A percentile compares a stretch with the other conserved stretches of the same genome.
phyloP scores from a whole-genome alignment of 2,329 filamentous ascomycete genomes.

The Aspergillus sp. region DNA sequence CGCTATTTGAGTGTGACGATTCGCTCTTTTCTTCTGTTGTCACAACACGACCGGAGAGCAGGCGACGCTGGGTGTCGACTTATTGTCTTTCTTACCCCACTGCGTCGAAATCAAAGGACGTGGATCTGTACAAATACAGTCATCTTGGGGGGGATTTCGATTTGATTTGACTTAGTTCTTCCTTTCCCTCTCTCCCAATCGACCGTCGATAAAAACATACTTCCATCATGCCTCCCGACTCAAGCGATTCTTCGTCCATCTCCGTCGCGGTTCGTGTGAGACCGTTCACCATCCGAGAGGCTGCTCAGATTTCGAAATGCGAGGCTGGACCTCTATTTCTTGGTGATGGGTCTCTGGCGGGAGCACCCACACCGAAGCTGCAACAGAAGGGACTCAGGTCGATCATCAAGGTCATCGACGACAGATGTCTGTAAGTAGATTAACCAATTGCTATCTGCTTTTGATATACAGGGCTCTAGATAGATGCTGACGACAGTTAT shows the following conservation, averaged over 20 bases:
- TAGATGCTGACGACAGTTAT: slow-evolving; percentile 7
- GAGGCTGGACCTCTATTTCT: slow-evolving; percentile 89
- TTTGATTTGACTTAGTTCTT: background rate
- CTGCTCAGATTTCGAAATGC: slow-evolving; percentile 68
- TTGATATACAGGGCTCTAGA: slow-evolving; percentile 4
- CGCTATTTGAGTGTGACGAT: background rate
- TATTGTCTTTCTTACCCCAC: background rate
- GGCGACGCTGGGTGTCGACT: background rate
- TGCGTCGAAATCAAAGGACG: background rate
- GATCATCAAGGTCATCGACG: slow-evolving; percentile 93
- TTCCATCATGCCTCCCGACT: slow-evolving; percentile 34
- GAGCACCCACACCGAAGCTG: slow-evolving; percentile 73
- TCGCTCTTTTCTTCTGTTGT: slow-evolving; percentile 2
- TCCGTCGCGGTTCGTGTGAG: slow-evolving; percentile 54
- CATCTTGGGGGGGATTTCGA: background rate
- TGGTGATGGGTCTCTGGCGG: slow-evolving; percentile 94
- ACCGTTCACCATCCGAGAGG: slow-evolving; percentile 78
- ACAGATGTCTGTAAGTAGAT: slow-evolving; percentile 77
- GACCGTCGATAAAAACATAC: background rate
- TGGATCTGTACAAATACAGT: background rate
- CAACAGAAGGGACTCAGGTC: slow-evolving; percentile 78
- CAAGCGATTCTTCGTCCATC: slow-evolving; percentile 44
- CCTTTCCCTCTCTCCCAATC: background rate
- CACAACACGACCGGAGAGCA: background rate
- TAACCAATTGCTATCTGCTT: background rate